Evolutionary conservation across 176 grass and related monocot species (phyloP).

Genomic region (barley (Hordeum vulgare)): MorexV3_pseudomolecules_assembly NC_058522.1:538929193-538929692

Average conservation of each 20-base stretch:
- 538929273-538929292: background rate
- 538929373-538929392: background rate
- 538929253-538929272: background rate
- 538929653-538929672: background rate
- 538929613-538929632: background rate
- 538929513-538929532: background rate
- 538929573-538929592: background rate
- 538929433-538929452: background rate
- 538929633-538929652: background rate
- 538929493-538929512: background rate
- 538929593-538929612: background rate
- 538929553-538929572: background rate
- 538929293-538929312: background rate
- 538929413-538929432: background rate
- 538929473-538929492: background rate
- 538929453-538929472: background rate
- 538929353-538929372: background rate
- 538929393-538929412: background rate
- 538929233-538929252: background rate
- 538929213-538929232: background rate
- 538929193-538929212: background rate
- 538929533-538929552: background rate
- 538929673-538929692: background rate
- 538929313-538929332: background rate
- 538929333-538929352: background rate